Conservation (phyloP, 176 grass and related monocot genomes). For the Aegilops speltoides region DNA sequence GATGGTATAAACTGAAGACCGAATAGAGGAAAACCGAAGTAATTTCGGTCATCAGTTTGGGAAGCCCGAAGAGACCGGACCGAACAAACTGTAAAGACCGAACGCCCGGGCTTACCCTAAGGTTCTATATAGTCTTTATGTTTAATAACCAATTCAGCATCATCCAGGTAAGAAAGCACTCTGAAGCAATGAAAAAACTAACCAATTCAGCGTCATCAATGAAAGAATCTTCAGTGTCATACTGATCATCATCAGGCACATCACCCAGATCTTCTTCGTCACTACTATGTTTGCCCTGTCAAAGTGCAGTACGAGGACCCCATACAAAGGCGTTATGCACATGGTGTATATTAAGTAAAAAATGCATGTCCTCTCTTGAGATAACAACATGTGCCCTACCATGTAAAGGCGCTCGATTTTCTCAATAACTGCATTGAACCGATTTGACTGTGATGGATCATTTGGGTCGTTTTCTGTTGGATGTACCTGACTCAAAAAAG, state of each 20-base stretch:
- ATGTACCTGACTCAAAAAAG: slow-evolving; percentile 44
- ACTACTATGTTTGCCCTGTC: slow-evolving; percentile 70
- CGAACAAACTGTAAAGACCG: too few species aligned
- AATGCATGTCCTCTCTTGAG: background rate
- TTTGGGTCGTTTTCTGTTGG: slow-evolving; percentile 54
- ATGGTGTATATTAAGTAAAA: slow-evolving; percentile 1
- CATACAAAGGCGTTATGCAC: background rate
- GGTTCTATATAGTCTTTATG: background rate
- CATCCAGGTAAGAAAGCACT: background rate
- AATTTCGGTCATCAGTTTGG: too few species aligned
- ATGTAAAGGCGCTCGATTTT: slow-evolving; percentile 83
- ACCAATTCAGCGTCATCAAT: slow-evolving; percentile 84
- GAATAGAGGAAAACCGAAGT: too few species aligned
- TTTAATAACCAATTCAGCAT: background rate
- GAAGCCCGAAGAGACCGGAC: too few species aligned
- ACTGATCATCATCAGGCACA: slow-evolving; percentile 74
- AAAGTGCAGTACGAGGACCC: background rate
- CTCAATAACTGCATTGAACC: slow-evolving; percentile 83
- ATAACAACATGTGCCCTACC: slow-evolving; percentile 43
- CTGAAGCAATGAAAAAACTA: slow-evolving; percentile 27
- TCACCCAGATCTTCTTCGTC: slow-evolving; percentile 71
- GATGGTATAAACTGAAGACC: too few species aligned
- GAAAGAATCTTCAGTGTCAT: slow-evolving; percentile 87
- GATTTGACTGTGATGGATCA: slow-evolving; percentile 53
- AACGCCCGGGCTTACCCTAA: too few species aligned